phyloP scores from a whole-genome alignment of 768 basidiomycete species.

The Suillus cothurnatus region DNA sequence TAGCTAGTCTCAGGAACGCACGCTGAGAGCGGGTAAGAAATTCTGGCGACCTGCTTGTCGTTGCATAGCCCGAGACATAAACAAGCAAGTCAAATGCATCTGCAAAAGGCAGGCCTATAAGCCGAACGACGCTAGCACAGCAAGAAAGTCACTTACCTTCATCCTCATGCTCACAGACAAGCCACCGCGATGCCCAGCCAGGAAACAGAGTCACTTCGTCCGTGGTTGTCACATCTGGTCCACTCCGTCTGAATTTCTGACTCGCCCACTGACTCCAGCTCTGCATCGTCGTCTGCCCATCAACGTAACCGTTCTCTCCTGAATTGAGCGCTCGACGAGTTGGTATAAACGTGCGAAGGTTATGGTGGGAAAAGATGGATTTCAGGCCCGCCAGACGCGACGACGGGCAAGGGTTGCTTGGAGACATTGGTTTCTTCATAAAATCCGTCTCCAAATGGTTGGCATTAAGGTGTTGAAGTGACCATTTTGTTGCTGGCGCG shows the following conservation, averaged over 20 bases:
- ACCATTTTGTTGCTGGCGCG: not conserved
- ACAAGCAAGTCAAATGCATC: constrained; percentile 71
- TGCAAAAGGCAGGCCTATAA: constrained; percentile 17
- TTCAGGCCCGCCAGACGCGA: constrained; percentile 43
- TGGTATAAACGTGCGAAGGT: constrained; percentile 35
- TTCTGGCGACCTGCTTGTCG: constrained; percentile 58
- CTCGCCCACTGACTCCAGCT: constrained; percentile 68
- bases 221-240: constrained; percentile 22
- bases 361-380: constrained; percentile 50
- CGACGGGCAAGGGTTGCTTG: constrained; percentile 34
- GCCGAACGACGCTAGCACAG: not conserved
- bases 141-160: constrained; percentile 23
- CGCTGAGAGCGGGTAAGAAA: constrained; percentile 71
- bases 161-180: constrained; percentile 29
- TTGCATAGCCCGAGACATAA: constrained; percentile 77
- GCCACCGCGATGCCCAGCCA: constrained; percentile 74
- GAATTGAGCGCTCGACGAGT: constrained; percentile 18
- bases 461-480: not conserved
- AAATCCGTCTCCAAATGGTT: constrained; percentile 1
- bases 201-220: constrained; percentile 71
- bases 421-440: constrained; percentile 13
- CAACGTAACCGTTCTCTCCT: constrained; percentile 24
- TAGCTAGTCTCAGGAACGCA: constrained; percentile 76
- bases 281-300: constrained; percentile 33
- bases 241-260: constrained; percentile 48